Evolutionary conservation across 352 stramenopile species (phyloP).

Genomic region (Hyaloperonospora brassicae): DNA sequence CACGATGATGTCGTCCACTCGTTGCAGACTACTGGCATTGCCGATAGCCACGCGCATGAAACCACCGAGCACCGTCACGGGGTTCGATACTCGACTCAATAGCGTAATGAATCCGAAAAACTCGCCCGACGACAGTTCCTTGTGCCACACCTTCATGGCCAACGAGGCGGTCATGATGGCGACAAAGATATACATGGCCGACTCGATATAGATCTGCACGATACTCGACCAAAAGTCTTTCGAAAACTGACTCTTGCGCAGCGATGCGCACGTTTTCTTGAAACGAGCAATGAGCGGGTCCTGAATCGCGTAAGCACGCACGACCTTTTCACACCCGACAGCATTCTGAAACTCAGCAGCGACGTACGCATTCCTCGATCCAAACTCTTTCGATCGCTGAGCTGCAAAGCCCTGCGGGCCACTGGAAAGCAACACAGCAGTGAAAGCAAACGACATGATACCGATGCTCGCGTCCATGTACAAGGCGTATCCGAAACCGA

Average conservation of each 20-base stretch:
- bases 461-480: conserved; percentile 79
- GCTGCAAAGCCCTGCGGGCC: conserved; percentile 76
- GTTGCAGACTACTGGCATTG: conserved; percentile 80
- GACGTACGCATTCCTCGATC: conserved; percentile 82
- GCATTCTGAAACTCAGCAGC: conserved; percentile 84
- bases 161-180: conserved; percentile 80
- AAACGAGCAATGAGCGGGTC: conserved; percentile 69
- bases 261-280: conserved; percentile 43
- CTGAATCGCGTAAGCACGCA: conserved; percentile 80
- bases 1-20: conserved; percentile 80
- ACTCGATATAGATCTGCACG: conserved; percentile 88
- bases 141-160: conserved; percentile 79
- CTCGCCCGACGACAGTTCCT: conserved; percentile 57
- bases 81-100: conserved; percentile 69
- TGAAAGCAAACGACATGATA: conserved; percentile 80
- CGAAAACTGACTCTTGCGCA: conserved; percentile 81
- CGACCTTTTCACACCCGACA: conserved; percentile 79
- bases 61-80: conserved; percentile 72
- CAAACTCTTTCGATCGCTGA: conserved; percentile 81
- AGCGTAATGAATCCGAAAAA: conserved; percentile 83
- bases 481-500: conserved; percentile 78
- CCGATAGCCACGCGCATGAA: conserved; percentile 87
- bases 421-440: conserved; percentile 68
- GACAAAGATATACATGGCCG: conserved; percentile 86
- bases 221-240: conserved; percentile 87